Base-by-base conservation (phyloP, 768 basidiomycete species). In the Lactarius hengduanensis region DNA sequence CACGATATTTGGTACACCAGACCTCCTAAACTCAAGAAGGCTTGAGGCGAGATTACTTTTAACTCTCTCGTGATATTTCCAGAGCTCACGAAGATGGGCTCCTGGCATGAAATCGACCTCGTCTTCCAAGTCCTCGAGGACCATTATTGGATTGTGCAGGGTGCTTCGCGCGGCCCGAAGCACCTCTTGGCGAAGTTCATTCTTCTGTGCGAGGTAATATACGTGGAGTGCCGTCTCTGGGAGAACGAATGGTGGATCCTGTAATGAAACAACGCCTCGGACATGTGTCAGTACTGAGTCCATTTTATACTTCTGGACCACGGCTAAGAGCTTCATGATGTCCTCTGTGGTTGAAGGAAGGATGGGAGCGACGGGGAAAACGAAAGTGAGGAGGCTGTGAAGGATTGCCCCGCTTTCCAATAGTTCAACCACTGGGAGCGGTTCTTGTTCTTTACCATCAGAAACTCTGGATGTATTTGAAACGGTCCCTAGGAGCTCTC, bases 1-100 rank as follows among this genome's bases (percentile, higher is more conserved):
- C n/a, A n/a, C n/a, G n/a, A n/a, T n/a, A 7, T 32, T 30, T 10
- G 43, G 59, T 3, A 43, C 8, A 13, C 45, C 59, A 16, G 45
- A n/a, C 43, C 15, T 60, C 18, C 45, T 50, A 20, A 60, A 50
- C 22, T 45, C 59, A n/a, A 50, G 32, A n/a, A 60, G 20, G 41
- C n/a, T 11, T 20, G 45, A n/a, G 15, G 20, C 18, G 11, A 56
- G 54, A 22, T 26, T 28, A 13, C 4, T 18, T 43, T 38, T 30
- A 54, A 63, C 28, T 34, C 28, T 7, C 43, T 20, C 43, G 20
- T 43, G 43, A 20, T 43, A 43, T 8, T 43, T 43, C 54, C 28
- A 56, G 20, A 63, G 32, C n/a, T 63, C 55, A 18, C n/a, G 30
- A 5, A 63, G 40, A 34, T 22, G 22, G 4, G 56, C 11, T 3